These are phyloP conservation scores for Hyparrhenia diplandra DNA, from an alignment of 176 grass and related monocot genomes.

Conservation along the genomic window DNA sequence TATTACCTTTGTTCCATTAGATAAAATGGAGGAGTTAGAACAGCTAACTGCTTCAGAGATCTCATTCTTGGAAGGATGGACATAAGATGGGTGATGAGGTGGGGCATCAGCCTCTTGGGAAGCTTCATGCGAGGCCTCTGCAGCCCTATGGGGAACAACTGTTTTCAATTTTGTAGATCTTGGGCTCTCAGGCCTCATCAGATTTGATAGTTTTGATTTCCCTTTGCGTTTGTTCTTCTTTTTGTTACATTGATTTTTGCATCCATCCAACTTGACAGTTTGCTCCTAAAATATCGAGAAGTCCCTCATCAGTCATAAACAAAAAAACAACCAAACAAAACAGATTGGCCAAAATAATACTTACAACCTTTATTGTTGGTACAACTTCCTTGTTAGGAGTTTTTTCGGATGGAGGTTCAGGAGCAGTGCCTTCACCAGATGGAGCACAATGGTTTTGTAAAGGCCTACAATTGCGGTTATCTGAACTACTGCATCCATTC, in stretches of 20 bases:
- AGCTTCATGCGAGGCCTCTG: constrained; percentile 21
- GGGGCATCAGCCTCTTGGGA: constrained; percentile 15
- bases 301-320: constrained; percentile 17
- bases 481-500: constrained; percentile 40
- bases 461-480: constrained; percentile 36
- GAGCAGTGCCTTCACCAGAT: constrained; percentile 20
- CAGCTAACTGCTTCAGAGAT: constrained; percentile 37
- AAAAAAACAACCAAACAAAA: constrained; percentile 21
- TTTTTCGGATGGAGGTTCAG: constrained; percentile 21
- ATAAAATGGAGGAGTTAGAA: constrained; percentile 22
- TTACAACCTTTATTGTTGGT: constrained; percentile 26
- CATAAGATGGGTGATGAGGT: constrained; percentile 22
- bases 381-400: constrained; percentile 36
- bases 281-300: constrained; percentile 49
- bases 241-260: constrained; percentile 56
- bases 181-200: constrained; percentile 34
- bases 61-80: constrained; percentile 18
- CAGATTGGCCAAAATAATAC: constrained; percentile 20
- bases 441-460: constrained; percentile 26
- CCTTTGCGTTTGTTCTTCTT: constrained; percentile 83
- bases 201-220: constrained; percentile 57
- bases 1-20: constrained; percentile 24
- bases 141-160: constrained; percentile 23
- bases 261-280: constrained; percentile 29
- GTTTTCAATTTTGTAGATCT: constrained; percentile 44